phyloP scores from a whole-genome alignment of 2,329 filamentous ascomycete species.

The Verticillium longisporum region DNA sequence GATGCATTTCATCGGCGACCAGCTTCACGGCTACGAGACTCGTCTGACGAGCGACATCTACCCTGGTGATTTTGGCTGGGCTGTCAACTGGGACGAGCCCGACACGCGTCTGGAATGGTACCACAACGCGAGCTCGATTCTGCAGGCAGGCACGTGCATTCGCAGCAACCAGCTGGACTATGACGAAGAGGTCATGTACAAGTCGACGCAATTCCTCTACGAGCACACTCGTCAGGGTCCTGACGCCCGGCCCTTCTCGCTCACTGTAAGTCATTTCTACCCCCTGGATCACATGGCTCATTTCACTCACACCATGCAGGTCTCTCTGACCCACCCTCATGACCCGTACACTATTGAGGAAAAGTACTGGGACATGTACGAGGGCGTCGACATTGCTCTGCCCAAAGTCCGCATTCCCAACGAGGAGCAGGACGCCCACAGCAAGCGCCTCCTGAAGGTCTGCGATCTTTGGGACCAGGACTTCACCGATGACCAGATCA shows the following conservation, averaged over 20 bases:
- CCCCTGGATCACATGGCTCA: neutral
- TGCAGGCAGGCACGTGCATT: constrained; percentile 82
- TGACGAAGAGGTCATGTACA: constrained; percentile 93
- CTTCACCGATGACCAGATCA: constrained; percentile 80
- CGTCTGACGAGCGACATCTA: constrained; percentile 94
- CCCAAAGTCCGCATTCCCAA: constrained; percentile 73
- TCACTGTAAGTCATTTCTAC: constrained; percentile 50
- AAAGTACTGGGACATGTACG: constrained; percentile 90
- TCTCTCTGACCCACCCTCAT: constrained; percentile 90
- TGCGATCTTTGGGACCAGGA: constrained; percentile 81
- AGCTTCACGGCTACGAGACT: constrained; percentile 89
- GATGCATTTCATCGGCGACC: constrained; percentile 96
- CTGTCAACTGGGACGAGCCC: constrained; percentile 91
- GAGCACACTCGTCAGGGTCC: constrained; percentile 80
- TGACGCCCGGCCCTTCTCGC: constrained; percentile 68
- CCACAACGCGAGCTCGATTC: constrained; percentile 89
- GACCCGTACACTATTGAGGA: constrained; percentile 92
- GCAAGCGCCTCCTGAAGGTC: constrained; percentile 77
- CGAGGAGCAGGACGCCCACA: constrained; percentile 80
- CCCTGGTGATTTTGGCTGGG: constrained; percentile 89
- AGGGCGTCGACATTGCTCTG: constrained; percentile 78
- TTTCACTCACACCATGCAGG: constrained; percentile 25
- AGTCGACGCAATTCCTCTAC: constrained; percentile 82
- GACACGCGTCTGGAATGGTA: constrained; percentile 87
- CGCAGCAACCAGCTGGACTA: constrained; percentile 94